Evolutionary conservation across 2,329 filamentous ascomycete genomes (phyloP).

Genomic region (Ceratocystis cacaofunesta): DNA sequence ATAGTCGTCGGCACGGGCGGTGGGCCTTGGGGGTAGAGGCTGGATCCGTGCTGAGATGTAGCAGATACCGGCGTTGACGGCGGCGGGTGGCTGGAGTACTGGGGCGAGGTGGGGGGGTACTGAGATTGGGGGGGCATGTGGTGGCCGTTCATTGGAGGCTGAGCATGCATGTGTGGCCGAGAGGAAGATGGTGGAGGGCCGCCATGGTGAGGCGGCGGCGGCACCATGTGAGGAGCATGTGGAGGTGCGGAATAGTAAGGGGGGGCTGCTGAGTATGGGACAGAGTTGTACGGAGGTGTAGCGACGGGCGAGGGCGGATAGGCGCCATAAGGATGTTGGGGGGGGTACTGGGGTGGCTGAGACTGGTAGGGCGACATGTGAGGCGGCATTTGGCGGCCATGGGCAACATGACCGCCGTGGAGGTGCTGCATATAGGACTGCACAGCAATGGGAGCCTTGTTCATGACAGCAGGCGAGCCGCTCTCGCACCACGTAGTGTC

Average conservation of each 20-base stretch:
- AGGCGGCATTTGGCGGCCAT: constrained; percentile 19
- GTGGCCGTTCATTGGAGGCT: constrained; percentile 23
- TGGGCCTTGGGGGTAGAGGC: constrained; percentile 6
- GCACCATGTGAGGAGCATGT: constrained; percentile 21
- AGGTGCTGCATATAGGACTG: constrained; percentile 26
- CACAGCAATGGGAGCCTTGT: constrained; percentile 53
- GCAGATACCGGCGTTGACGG: constrained; percentile 20
- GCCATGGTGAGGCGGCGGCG: constrained; percentile 19
- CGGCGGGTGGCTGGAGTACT: constrained; percentile 22
- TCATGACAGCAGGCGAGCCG: constrained; percentile 65
- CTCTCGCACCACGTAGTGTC: constrained; percentile 85
- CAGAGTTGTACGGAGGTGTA: constrained; percentile 34
- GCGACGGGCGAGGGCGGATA: constrained; percentile 35
- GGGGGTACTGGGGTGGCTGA: constrained; percentile 24
- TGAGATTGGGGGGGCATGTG: constrained; percentile 23
- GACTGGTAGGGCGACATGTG: constrained; percentile 23
- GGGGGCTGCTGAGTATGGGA: constrained; percentile 29
- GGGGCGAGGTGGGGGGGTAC: constrained; percentile 23
- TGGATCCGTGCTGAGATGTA: constrained; percentile 19
- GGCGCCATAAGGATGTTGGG: constrained; percentile 23
- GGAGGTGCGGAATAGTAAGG: constrained; percentile 21
- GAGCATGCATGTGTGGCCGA: constrained; percentile 15
- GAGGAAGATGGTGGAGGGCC: neutral
- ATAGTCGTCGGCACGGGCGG: constrained; percentile 16
- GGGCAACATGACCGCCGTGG: constrained; percentile 21